phyloP scores from a whole-genome alignment of 139 green algal species.

The Volvox africanus region DNA sequence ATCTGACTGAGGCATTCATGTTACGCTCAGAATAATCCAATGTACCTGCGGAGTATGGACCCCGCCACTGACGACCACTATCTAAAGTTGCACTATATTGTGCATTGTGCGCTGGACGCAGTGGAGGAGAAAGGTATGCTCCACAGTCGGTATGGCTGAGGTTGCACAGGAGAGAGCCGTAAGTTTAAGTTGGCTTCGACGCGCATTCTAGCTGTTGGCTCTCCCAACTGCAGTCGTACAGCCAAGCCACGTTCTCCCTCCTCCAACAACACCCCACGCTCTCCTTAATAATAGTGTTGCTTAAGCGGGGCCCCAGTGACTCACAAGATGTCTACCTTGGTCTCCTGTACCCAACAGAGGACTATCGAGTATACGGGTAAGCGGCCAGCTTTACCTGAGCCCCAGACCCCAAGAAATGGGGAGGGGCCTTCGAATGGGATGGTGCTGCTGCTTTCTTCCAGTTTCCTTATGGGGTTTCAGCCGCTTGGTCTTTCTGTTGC shows the following conservation, averaged over 20 bases:
- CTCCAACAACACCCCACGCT: background rate
- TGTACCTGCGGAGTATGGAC: constrained; percentile 81
- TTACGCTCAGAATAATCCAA: constrained; percentile 80
- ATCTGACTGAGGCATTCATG: background rate
- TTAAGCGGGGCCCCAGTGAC: constrained; percentile 57
- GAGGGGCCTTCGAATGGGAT: no score
- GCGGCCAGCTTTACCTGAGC: background rate
- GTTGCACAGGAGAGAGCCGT: no score
- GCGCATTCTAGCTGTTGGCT: no score
- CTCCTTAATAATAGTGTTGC: constrained; percentile 29
- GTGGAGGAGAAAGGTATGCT: constrained; percentile 83
- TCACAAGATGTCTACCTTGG: constrained; percentile 83
- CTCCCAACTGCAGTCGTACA: no score
- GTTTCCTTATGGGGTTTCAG: no score
- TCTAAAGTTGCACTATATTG: constrained; percentile 89
- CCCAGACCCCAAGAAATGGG: no score
- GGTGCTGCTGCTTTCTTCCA: no score
- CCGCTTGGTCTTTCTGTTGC: no score
- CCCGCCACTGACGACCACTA: constrained; percentile 64
- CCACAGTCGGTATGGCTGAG: background rate
- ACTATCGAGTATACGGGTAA: constrained; percentile 85
- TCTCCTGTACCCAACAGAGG: constrained; percentile 87
- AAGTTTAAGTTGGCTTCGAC: no score
- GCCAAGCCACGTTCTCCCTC: background rate
- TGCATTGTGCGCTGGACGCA: constrained; percentile 88